phyloP scores from a whole-genome alignment of 2,329 filamentous ascomycete genomes.

The Polychaeton citri region DNA sequence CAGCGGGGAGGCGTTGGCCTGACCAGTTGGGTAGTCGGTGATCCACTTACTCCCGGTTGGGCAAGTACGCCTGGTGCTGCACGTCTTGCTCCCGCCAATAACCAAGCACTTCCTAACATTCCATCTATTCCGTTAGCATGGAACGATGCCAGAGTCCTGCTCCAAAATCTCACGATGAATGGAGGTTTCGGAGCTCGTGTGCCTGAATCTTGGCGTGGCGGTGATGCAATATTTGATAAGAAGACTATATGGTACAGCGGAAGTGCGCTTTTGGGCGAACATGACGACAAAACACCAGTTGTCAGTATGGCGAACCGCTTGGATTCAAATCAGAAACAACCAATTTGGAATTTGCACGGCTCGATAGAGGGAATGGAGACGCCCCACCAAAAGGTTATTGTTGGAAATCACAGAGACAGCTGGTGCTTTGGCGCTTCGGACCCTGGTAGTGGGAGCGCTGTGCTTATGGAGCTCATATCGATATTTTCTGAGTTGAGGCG shows the following conservation, averaged over 20 bases:
- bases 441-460: slow-evolving; percentile 75
- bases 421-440: slow-evolving; percentile 83
- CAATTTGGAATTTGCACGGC: slow-evolving; percentile 82
- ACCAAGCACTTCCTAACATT: slow-evolving; percentile 62
- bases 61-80: slow-evolving; percentile 51
- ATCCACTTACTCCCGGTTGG: slow-evolving; percentile 84
- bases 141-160: slow-evolving; percentile 70
- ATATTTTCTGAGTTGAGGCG: slow-evolving; percentile 67
- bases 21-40: slow-evolving; percentile 72
- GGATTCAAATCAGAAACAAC: slow-evolving; percentile 56
- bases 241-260: slow-evolving; percentile 70
- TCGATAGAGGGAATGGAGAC: slow-evolving; percentile 76
- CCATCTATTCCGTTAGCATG: slow-evolving; percentile 83
- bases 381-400: slow-evolving; percentile 65
- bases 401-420: slow-evolving; percentile 87
- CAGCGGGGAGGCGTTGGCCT: slow-evolving; percentile 71
- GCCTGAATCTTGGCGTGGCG: slow-evolving; percentile 60
- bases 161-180: slow-evolving; percentile 51
- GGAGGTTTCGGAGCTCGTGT: slow-evolving; percentile 55
- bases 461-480: slow-evolving; percentile 78
- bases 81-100: slow-evolving; percentile 56
- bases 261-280: slow-evolving; percentile 42
- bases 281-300: slow-evolving; percentile 35
- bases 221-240: slow-evolving; percentile 51
- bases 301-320: slow-evolving; percentile 78